Percentiles rank a stretch among this genome's conserved stretches.
Conservation (phyloP, 495 filamentous ascomycete species). For the Penicillium lagena region DNA sequence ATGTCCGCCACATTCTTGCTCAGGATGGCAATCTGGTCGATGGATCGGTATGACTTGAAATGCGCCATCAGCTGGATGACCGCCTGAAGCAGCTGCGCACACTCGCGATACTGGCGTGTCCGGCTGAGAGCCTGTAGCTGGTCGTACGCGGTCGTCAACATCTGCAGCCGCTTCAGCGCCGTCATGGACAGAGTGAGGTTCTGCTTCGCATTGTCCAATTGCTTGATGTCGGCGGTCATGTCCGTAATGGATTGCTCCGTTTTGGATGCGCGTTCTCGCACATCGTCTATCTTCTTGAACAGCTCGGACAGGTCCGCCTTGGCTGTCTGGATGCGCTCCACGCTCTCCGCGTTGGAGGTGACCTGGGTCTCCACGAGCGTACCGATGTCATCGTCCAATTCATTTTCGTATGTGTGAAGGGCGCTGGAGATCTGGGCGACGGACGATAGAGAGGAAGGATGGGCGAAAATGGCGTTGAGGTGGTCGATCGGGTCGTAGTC, state of each 20-base stretch:
- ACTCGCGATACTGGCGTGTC: slow-evolving; percentile 91
- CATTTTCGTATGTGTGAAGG: slow-evolving; percentile 74
- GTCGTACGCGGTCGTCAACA: slow-evolving; percentile 97
- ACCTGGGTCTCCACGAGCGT: slow-evolving; percentile 73
- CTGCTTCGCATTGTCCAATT: slow-evolving; percentile 90
- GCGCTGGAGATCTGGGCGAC: slow-evolving; percentile 64
- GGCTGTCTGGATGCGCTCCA: slow-evolving; percentile 82
- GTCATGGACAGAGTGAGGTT: slow-evolving; percentile 98
- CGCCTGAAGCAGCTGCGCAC: slow-evolving; percentile 87
- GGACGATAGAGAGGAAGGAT: slow-evolving; percentile 78
- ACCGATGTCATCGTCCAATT: slow-evolving; percentile 74
- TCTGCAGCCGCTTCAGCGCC: slow-evolving; percentile 91
- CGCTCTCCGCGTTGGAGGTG: slow-evolving; percentile 77
- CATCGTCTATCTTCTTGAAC: slow-evolving; percentile 92
- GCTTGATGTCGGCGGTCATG: slow-evolving; percentile 99
- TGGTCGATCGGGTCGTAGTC: slow-evolving; percentile 93
- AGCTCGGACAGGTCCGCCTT: slow-evolving; percentile 83
- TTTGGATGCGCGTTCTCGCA: slow-evolving; percentile 80
- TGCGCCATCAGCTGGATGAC: slow-evolving; percentile 98
- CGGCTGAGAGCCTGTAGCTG: slow-evolving; percentile 81
- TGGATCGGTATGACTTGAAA: slow-evolving; percentile 96
- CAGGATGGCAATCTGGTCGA: slow-evolving; percentile 94
- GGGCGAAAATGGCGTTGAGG: slow-evolving; percentile 89
- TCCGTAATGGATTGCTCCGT: slow-evolving; percentile 95
- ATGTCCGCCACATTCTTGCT: slow-evolving; percentile 91